phyloP scores from a whole-genome alignment of 345 rosid genomes.

The Eucalyptus decipiens region DNA sequence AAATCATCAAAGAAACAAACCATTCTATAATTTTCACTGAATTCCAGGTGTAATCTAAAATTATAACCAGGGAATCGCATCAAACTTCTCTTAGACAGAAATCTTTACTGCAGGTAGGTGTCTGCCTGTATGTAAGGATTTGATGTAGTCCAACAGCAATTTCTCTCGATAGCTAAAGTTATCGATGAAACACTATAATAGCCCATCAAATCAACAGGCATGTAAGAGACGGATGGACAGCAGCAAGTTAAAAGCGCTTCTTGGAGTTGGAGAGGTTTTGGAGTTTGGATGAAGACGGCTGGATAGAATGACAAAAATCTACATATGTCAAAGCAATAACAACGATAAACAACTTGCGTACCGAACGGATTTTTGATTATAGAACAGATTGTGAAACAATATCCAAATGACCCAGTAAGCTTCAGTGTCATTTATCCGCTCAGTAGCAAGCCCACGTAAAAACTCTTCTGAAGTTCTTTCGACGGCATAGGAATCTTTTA shows the following conservation, averaged over 20 bases:
- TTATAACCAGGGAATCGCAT: background rate
- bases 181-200: background rate
- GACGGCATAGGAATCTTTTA: conserved; percentile 65
- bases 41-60: background rate
- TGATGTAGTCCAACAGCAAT: background rate
- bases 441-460: conserved; percentile 56
- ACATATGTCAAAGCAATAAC: background rate
- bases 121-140: background rate
- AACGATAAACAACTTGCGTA: conserved; percentile 7
- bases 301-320: background rate
- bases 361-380: conserved; percentile 54
- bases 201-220: background rate
- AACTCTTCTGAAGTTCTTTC: conserved; percentile 81
- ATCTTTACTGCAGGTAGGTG: background rate
- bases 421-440: conserved; percentile 53
- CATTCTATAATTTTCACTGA: background rate
- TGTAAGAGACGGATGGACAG: background rate
- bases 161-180: background rate
- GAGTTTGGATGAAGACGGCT: background rate
- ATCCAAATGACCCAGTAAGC: conserved; percentile 83
- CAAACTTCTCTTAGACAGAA: background rate
- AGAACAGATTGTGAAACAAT: conserved; percentile 37
- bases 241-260: background rate
- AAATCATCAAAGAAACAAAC: background rate
- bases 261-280: background rate